phyloP scores from a whole-genome alignment of 768 basidiomycete species.

The Roridomyces roridus region DNA sequence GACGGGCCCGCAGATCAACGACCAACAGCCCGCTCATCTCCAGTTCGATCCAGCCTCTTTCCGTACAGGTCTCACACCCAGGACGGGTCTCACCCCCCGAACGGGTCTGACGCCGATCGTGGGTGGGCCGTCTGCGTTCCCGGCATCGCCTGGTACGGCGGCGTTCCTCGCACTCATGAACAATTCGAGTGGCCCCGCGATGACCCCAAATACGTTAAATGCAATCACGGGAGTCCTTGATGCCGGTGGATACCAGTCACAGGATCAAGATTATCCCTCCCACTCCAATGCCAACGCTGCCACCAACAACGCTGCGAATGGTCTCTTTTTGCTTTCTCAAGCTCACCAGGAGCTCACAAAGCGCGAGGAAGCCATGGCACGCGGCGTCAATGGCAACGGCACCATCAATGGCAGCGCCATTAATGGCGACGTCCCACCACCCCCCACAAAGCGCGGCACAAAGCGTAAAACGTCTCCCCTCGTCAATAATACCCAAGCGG shows the following conservation, averaged over 20 bases:
- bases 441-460: constrained; percentile 58
- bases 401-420: constrained; percentile 29
- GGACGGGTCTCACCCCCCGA: constrained; percentile 79
- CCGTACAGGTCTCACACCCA: constrained; percentile 87
- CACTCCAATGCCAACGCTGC: constrained; percentile 56
- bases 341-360: constrained; percentile 97
- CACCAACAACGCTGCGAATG: constrained; percentile 78
- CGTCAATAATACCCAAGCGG: constrained; percentile 34
- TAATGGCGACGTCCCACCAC: constrained; percentile 1
- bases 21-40: constrained; percentile 37
- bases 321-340: constrained; percentile 91
- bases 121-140: constrained; percentile 76
- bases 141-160: constrained; percentile 87
- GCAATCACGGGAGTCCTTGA: constrained; percentile 83
- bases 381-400: constrained; percentile 29
- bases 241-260: constrained; percentile 62
- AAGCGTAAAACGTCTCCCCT: constrained; percentile 76
- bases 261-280: constrained; percentile 48
- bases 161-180: constrained; percentile 94
- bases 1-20: constrained; percentile 73
- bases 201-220: constrained; percentile 79
- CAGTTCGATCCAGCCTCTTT: constrained; percentile 76
- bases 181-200: constrained; percentile 56
- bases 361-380: constrained; percentile 77
- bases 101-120: constrained; percentile 84